Evolutionary conservation across 2,329 filamentous ascomycete species (phyloP).

Genomic region (Sclerotinia borealis): DNA sequence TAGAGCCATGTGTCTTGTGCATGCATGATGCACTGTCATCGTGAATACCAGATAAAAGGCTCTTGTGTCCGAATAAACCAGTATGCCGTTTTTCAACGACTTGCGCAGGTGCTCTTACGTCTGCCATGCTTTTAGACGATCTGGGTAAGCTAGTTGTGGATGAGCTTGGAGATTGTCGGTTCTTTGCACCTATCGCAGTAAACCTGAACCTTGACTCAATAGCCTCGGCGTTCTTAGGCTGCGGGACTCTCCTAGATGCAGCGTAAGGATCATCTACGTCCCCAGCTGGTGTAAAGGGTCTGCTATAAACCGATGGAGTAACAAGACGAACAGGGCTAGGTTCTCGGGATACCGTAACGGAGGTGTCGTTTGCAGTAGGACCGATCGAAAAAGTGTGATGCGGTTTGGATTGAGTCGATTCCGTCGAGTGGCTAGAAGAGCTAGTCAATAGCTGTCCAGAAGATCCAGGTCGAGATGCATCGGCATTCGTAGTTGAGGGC

Average conservation of each 20-base stretch:
- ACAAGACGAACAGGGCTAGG: constrained; percentile 58
- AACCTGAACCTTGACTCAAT: constrained; percentile 85
- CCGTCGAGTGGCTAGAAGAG: constrained; percentile 22
- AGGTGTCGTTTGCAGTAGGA: constrained; percentile 36
- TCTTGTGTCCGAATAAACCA: constrained; percentile 40
- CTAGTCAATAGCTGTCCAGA: constrained; percentile 28
- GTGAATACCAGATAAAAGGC: constrained; percentile 38
- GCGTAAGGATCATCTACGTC: constrained; percentile 82
- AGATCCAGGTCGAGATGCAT: constrained; percentile 31
- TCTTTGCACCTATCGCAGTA: constrained; percentile 57
- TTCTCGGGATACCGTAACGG: constrained; percentile 53
- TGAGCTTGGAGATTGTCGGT: constrained; percentile 50
- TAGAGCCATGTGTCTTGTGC: constrained; percentile 65
- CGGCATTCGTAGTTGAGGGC: constrained; percentile 32
- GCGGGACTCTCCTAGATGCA: constrained; percentile 70
- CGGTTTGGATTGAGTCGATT: constrained; percentile 20
- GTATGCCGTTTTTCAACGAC: constrained; percentile 49
- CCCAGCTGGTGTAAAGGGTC: constrained; percentile 71
- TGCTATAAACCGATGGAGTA: constrained; percentile 59
- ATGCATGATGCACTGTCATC: constrained; percentile 41
- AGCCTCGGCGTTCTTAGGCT: constrained; percentile 55
- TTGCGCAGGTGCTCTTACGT: constrained; percentile 38
- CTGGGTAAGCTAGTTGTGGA: constrained; percentile 47
- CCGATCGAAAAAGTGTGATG: constrained; percentile 31
- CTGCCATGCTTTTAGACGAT: constrained; percentile 29